phyloP scores from a whole-genome alignment of 371 early-diverging fungal genomes.

The Thermomucor indicae-seudaticae region DNA sequence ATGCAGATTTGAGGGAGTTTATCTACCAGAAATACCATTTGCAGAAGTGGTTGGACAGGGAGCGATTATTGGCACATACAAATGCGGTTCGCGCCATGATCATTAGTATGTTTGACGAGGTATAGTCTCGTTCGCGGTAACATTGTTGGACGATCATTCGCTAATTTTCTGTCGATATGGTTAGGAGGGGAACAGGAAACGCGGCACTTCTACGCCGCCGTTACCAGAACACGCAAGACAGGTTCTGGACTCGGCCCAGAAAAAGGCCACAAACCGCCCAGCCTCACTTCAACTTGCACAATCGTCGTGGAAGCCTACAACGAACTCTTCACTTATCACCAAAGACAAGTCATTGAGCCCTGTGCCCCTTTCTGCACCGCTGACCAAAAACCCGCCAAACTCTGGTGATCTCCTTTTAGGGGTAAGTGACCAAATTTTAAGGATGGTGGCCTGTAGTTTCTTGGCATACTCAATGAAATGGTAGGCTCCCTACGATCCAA shows the following conservation, averaged over 20 bases:
- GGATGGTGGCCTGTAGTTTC: too few species aligned
- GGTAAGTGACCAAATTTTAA: background rate
- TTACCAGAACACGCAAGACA: background rate
- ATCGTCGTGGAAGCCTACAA: slow-evolving; percentile 9
- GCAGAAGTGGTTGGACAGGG: slow-evolving; percentile 26
- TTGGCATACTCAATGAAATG: too few species aligned
- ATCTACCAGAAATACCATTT: slow-evolving; percentile 35
- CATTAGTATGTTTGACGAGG: slow-evolving; percentile 22
- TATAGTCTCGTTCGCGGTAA: background rate
- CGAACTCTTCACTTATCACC: background rate
- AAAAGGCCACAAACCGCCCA: slow-evolving; percentile 1
- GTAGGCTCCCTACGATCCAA: too few species aligned
- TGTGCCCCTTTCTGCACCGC: background rate
- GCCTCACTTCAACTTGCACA: slow-evolving; percentile 4
- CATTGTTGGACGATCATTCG: background rate
- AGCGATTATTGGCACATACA: slow-evolving; percentile 17
- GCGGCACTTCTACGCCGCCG: slow-evolving; percentile 10
- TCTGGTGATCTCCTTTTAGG: background rate
- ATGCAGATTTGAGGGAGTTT: slow-evolving; percentile 34
- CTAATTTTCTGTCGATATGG: background rate
- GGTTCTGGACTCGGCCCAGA: background rate
- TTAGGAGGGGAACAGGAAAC: slow-evolving; percentile 10
- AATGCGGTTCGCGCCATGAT: slow-evolving; percentile 22
- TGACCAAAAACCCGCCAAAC: background rate
- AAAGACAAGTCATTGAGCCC: background rate